Percentiles rank a stretch among this genome's conserved stretches.
Evolutionary conservation across 2,329 filamentous ascomycete genomes (phyloP).

Genomic region (Sordariomycetes sp.): DNA sequence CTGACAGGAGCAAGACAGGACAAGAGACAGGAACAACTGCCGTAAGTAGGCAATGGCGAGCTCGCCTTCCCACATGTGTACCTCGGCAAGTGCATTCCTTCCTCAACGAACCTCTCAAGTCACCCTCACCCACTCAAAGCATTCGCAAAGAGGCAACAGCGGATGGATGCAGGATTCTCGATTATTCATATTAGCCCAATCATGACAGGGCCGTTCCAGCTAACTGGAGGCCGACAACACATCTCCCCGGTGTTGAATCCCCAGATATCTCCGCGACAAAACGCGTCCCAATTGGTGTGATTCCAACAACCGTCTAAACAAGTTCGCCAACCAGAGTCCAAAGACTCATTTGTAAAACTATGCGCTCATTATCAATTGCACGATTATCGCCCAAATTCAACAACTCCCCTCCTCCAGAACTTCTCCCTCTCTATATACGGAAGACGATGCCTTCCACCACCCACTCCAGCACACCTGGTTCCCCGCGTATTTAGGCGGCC

Average conservation of each 20-base stretch:
- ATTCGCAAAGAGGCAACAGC: background rate
- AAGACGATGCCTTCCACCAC: background rate
- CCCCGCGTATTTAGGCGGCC: slow-evolving; percentile 7
- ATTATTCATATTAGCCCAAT: background rate
- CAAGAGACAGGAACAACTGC: too few relatives aligned
- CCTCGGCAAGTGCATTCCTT: too few relatives aligned
- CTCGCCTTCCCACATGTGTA: too few relatives aligned
- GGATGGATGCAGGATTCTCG: background rate
- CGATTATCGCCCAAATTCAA: background rate
- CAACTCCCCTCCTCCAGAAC: background rate
- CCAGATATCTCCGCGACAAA: background rate
- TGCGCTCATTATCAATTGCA: background rate
- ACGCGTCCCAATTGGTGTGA: background rate
- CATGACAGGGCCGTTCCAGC: background rate
- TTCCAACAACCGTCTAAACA: background rate
- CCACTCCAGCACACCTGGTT: background rate
- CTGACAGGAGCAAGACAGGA: too few relatives aligned
- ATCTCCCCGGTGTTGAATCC: background rate
- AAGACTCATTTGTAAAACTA: background rate
- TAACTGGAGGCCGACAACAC: background rate
- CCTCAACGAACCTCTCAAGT: too few relatives aligned
- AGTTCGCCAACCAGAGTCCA: background rate
- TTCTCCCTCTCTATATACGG: background rate
- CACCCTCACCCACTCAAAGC: too few relatives aligned
- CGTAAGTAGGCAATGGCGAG: too few relatives aligned